These are phyloP conservation scores for Lodderomyces elongisporus DNA, from an alignment of 1,139 yeast species.

Conservation along the genomic window DNA sequence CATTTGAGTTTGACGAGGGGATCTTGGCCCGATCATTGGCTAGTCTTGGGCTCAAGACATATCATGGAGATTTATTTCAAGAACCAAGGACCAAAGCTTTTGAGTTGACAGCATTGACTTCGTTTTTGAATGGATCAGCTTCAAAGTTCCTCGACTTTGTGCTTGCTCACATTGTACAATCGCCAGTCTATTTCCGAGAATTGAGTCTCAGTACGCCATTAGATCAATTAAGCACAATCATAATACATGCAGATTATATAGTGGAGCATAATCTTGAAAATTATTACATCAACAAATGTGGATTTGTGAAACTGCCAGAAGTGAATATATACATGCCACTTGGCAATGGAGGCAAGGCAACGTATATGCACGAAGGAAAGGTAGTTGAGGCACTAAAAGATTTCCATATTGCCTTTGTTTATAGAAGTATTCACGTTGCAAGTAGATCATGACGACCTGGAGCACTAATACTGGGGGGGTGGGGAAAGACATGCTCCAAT, in stretches of 20 bases:
- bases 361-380: slow-evolving; percentile 6
- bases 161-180: slow-evolving; percentile 15
- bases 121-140: slow-evolving; percentile 44
- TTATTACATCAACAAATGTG: slow-evolving; percentile 40
- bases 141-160: slow-evolving; percentile 26
- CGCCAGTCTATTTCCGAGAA: slow-evolving; percentile 9
- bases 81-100: slow-evolving; percentile 13
- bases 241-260: slow-evolving; percentile 39
- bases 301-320: slow-evolving; percentile 20
- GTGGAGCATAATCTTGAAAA: slow-evolving; percentile 45
- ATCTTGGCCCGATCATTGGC: slow-evolving; percentile 31
- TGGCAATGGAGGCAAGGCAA: slow-evolving; percentile 9
- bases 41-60: slow-evolving; percentile 40
- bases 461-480: no score
- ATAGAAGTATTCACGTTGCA: slow-evolving; percentile 2
- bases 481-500: no score
- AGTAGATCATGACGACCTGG: no score
- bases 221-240: slow-evolving; percentile 11
- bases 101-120: slow-evolving; percentile 51
- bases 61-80: slow-evolving; percentile 6
- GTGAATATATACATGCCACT: background rate
- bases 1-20: slow-evolving; percentile 17
- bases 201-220: slow-evolving; percentile 6
- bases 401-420: slow-evolving; percentile 9
- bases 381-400: slow-evolving; percentile 19